Evolutionary conservation across 192 early-diverging fungal genomes (phyloP), one percentile per base, ranked within the genome.

Genomic region (Coemansia sp.): DNA sequence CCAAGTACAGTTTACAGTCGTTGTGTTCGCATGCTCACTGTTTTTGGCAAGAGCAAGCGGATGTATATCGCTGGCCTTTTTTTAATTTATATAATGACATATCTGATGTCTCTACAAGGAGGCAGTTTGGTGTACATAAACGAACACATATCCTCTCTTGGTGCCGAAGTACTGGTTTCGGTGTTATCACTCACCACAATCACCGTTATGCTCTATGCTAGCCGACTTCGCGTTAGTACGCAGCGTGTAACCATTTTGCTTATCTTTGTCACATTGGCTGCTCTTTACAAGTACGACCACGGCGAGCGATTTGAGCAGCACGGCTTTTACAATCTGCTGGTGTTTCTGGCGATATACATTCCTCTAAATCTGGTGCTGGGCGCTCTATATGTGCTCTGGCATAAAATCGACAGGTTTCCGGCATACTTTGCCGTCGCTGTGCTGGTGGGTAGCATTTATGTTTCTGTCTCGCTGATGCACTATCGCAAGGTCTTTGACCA

Each of bases 261-360:
- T 14, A 68, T 65, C 12, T 19, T 35, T 4, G 59, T 27, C 51
- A 69, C 60, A 4, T 73, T 43, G 38, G 54, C 21, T 10, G 53
- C 55, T n/a, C 64, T 86, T 25, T 84, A 86, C 54, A 59, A 47
- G 8, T 86, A 82, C 64, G 85, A 86, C 66, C 80, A 84, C 17
- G 85, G 85, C 49, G 85, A 86, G 57, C 64, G 77, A n/a, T 86
- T 86, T 48, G 80, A 86, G 37, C 38, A 70, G 12, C 85, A 86
- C 48, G 85, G 85, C 0, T 79, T 84, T 24, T 86, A 86, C 66
- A 86, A 86, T 35, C 43, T 86, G 58, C 67, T 86, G 9, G 85
- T 86, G n/a, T 83, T 84, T 22, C 21, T 84, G 69, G 72, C 68
- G 4, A 82, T 86, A n/a, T 69, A 57, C 12, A 32, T 86, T 1